Evolutionary conservation across 495 filamentous ascomycete genomes (phyloP), one percentile per base, ranked within the genome.

Genomic region (Aspergillus bertholletiae): DNA sequence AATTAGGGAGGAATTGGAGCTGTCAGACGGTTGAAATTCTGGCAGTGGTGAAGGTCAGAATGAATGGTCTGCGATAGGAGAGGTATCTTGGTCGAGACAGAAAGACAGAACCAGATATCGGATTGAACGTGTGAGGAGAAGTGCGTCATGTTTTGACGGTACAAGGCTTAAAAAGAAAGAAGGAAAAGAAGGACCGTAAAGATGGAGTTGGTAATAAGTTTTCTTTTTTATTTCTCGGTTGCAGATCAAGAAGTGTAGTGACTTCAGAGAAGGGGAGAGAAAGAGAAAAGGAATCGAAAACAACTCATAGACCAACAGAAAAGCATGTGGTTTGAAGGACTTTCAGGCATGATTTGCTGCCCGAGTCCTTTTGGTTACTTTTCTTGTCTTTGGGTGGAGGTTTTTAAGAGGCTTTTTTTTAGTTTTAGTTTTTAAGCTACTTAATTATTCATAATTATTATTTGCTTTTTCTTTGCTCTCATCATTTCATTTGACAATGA

Each of bases 71-170:
- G 22, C 18, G 30, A 49, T 44, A 30, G 24, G 30, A 21, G 34
- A 17, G 15, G 7, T 15, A 37, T n/a, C 34, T 41, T 56, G 53
- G 20, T 45, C 44, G 35, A 54, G 43, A 37, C 50, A 61, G 56
- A 60, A 57, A 63, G 64, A 65, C 67, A 61, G 51, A 70, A 66
- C 57, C 62, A 55, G 61, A 55, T 64, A 60, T 58, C 54, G 54
- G 61, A 65, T 53, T 56, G 62, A 51, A 57, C 62, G 45, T 48
- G 58, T 51, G 64, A 62, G 62, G 51, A 35, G 53, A 63, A 69
- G 65, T 71, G 67, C 73, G 72, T 77, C 74, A 77, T 77, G 63
- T 59, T 77, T 77, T 61, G 70, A 57, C n/a, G n/a, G n/a, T n/a
- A n/a, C n/a, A n/a, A n/a, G n/a, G n/a, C n/a, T n/a, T n/a, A n/a